These are phyloP conservation scores for Umbelopsis isabellina DNA, from an alignment of 192 early-diverging fungal species.

Conservation along the genomic window DNA sequence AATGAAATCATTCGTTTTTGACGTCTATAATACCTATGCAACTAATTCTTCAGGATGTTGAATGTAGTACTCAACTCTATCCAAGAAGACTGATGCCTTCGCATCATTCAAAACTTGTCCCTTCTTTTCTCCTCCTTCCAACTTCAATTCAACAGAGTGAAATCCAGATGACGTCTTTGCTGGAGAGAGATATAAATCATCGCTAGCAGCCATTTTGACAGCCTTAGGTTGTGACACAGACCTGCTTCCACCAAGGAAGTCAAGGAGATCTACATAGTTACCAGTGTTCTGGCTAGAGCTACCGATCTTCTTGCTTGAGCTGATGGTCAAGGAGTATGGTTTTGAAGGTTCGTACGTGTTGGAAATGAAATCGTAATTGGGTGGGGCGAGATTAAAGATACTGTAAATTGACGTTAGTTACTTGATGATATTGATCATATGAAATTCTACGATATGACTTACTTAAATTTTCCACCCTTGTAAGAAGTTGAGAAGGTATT, in stretches of 20 bases:
- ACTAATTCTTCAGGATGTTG: constrained; percentile 54
- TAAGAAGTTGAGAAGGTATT: constrained; percentile 48
- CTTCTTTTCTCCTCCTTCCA: constrained; percentile 49
- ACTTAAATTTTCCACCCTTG: constrained; percentile 90
- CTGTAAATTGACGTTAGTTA: constrained; percentile 31
- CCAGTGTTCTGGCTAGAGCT: not conserved
- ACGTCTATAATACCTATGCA: constrained; percentile 31
- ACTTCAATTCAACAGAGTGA: constrained; percentile 48
- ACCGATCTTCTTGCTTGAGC: constrained; percentile 9
- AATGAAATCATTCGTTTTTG: not conserved
- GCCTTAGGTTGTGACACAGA: constrained; percentile 32
- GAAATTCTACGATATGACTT: not conserved
- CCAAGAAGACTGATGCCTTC: constrained; percentile 51
- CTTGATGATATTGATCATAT: not conserved
- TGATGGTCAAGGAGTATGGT: constrained; percentile 33
- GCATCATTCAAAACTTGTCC: constrained; percentile 35
- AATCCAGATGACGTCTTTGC: constrained; percentile 34
- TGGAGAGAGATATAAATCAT: constrained; percentile 40
- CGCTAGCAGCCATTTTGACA: constrained; percentile 34
- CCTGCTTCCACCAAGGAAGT: constrained; percentile 48
- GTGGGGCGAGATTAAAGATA: constrained; percentile 83
- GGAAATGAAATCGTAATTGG: constrained; percentile 38
- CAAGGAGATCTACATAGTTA: constrained; percentile 29
- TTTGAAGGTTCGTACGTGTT: constrained; percentile 32
- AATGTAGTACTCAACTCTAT: constrained; percentile 54